Conservation (phyloP, 176 grass and related monocot species). For the Aegilops longissima region DNA sequence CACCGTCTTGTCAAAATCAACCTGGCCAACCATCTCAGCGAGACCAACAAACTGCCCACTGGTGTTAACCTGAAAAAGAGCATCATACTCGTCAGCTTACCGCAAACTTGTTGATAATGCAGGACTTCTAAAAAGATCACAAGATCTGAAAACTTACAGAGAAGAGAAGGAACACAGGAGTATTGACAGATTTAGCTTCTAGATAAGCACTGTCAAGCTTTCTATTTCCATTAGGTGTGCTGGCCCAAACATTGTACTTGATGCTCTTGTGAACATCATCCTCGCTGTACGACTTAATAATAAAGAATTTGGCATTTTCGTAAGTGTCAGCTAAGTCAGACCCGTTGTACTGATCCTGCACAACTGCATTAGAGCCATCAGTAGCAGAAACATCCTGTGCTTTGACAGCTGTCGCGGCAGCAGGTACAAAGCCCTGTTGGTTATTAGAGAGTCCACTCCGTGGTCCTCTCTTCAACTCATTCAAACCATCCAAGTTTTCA, state of each 20-base stretch:
- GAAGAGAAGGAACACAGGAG: constrained; percentile 83
- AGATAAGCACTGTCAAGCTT: constrained; percentile 82
- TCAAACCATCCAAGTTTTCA: constrained; percentile 67
- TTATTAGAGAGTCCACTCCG: constrained; percentile 56
- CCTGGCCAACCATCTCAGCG: constrained; percentile 71
- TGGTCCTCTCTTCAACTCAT: constrained; percentile 85
- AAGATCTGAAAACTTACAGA: constrained; percentile 57
- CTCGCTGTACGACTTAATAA: constrained; percentile 96
- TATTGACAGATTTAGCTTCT: constrained; percentile 53
- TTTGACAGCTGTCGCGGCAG: constrained; percentile 33
- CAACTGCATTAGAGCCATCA: constrained; percentile 24
- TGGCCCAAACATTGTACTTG: constrained; percentile 91
- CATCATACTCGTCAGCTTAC: constrained; percentile 18
- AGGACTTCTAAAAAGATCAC: neutral
- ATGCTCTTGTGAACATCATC: constrained; percentile 95
- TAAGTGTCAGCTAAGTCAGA: constrained; percentile 65
- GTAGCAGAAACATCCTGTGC: constrained; percentile 36
- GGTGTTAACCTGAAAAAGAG: constrained; percentile 63
- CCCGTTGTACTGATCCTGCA: constrained; percentile 68
- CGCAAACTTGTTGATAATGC: neutral
- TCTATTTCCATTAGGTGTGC: constrained; percentile 86
- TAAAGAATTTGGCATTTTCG: constrained; percentile 74
- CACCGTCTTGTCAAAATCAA: constrained; percentile 87
- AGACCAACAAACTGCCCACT: constrained; percentile 90
- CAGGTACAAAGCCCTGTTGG: constrained; percentile 33